A percentile compares a stretch with the other conserved stretches of the same genome.
phyloP scores from a whole-genome alignment of 139 green algal species.

The Volvox africanus region DNA sequence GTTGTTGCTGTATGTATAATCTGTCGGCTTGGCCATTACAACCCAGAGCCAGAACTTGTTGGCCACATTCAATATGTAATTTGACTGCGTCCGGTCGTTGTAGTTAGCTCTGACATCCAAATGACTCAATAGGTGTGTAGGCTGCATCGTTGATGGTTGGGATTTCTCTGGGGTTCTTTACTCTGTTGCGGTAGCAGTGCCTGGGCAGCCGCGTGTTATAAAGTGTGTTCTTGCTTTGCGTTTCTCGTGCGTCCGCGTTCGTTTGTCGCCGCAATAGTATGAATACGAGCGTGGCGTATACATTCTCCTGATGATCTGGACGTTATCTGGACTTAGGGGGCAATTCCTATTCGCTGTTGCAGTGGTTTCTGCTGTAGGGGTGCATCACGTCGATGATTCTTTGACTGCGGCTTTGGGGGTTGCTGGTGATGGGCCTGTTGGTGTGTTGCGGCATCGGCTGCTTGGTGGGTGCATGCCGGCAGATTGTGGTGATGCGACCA shows the following conservation, averaged over 20 bases:
- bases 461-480: no score
- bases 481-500: no score
- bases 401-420: neutral
- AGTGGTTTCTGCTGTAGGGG: slow-evolving; percentile 23
- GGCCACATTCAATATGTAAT: neutral
- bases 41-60: neutral
- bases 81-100: neutral
- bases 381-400: slow-evolving; percentile 10
- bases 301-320: no score
- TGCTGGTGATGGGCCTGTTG: neutral
- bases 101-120: neutral
- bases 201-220: neutral
- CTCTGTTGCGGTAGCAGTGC: neutral
- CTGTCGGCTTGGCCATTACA: neutral
- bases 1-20: neutral
- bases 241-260: no score
- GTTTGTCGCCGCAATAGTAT: neutral
- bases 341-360: neutral
- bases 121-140: neutral
- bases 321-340: no score
- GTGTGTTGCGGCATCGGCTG: neutral
- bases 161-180: neutral
- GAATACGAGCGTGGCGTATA: neutral
- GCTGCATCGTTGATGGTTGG: neutral
- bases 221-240: no score